Conservation (phyloP, 2,329 filamentous ascomycete genomes). For the Leptosphaerulina australis region DNA sequence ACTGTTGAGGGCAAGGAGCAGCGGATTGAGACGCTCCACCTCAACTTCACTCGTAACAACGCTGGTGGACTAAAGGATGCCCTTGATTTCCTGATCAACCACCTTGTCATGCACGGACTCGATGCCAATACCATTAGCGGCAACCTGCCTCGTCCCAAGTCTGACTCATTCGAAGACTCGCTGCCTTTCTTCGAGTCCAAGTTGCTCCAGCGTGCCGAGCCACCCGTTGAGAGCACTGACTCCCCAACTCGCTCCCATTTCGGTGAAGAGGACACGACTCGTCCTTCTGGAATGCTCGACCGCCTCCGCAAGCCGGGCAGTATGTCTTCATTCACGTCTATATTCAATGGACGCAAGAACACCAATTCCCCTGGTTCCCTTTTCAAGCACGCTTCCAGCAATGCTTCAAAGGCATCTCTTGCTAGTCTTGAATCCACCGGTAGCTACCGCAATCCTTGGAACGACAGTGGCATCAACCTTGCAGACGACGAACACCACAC, state of each 20-base stretch:
- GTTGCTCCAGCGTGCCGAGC: slow-evolving; percentile 88
- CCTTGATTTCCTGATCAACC: slow-evolving; percentile 88
- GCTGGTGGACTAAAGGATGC: slow-evolving; percentile 93
- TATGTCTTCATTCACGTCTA: slow-evolving; percentile 94
- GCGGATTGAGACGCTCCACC: slow-evolving; percentile 54
- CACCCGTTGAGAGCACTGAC: slow-evolving; percentile 75
- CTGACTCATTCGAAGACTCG: slow-evolving; percentile 97
- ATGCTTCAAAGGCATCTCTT: slow-evolving; percentile 92
- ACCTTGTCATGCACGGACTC: slow-evolving; percentile 86
- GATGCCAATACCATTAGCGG: slow-evolving; percentile 84
- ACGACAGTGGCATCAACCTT: slow-evolving; percentile 94
- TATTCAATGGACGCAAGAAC: slow-evolving; percentile 93
- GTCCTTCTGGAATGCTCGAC: slow-evolving; percentile 73
- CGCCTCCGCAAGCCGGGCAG: slow-evolving; percentile 92
- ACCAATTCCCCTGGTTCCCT: slow-evolving; percentile 77
- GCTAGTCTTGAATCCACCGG: slow-evolving; percentile 95
- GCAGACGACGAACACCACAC: slow-evolving; percentile 73
- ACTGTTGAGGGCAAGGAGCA: slow-evolving; percentile 51
- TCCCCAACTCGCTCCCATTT: slow-evolving; percentile 88
- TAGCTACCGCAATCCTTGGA: slow-evolving; percentile 97
- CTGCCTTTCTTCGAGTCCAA: slow-evolving; percentile 97
- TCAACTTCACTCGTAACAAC: slow-evolving; percentile 90
- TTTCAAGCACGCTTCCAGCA: slow-evolving; percentile 85
- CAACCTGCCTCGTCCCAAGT: slow-evolving; percentile 96
- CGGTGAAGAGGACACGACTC: slow-evolving; percentile 74